Evolutionary conservation across 495 filamentous ascomycete species (phyloP).

Genomic region (Choiromyces venosus): DNA sequence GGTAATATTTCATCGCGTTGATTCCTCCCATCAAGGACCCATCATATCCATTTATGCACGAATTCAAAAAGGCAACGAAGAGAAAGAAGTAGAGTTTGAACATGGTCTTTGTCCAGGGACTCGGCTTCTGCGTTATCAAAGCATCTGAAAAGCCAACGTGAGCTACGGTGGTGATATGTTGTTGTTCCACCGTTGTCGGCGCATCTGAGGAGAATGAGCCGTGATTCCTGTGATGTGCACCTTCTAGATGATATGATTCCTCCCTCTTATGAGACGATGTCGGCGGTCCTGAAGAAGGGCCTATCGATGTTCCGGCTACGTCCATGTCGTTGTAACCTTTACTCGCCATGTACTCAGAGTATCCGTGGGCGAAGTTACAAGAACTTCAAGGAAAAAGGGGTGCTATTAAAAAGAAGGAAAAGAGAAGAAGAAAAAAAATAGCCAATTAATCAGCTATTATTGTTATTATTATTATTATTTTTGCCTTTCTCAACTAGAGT

Average conservation of each 20-base stretch:
- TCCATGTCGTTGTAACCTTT: slow-evolving; percentile 30
- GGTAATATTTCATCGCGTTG: slow-evolving; percentile 49
- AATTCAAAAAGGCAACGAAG: slow-evolving; percentile 46
- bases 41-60: slow-evolving; percentile 57
- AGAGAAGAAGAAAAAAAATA: not conserved
- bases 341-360: not conserved
- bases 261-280: slow-evolving; percentile 17
- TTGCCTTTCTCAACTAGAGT: not conserved
- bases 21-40: slow-evolving; percentile 54
- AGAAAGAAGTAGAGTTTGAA: slow-evolving; percentile 47
- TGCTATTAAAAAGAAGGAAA: not conserved
- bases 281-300: not conserved
- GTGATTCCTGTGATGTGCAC: slow-evolving; percentile 29
- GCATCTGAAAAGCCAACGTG: slow-evolving; percentile 40
- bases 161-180: slow-evolving; percentile 36
- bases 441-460: not conserved
- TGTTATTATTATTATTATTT: not conserved
- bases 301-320: slow-evolving; percentile 2
- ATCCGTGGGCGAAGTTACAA: not conserved
- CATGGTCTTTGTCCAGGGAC: slow-evolving; percentile 46
- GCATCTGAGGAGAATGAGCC: slow-evolving; percentile 30
- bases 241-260: slow-evolving; percentile 28
- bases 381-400: not conserved
- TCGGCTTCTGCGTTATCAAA: slow-evolving; percentile 36
- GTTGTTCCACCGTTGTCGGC: slow-evolving; percentile 28